Conservation (phyloP, 192 early-diverging fungal genomes). For the Chytriomyces sp. region DNA sequence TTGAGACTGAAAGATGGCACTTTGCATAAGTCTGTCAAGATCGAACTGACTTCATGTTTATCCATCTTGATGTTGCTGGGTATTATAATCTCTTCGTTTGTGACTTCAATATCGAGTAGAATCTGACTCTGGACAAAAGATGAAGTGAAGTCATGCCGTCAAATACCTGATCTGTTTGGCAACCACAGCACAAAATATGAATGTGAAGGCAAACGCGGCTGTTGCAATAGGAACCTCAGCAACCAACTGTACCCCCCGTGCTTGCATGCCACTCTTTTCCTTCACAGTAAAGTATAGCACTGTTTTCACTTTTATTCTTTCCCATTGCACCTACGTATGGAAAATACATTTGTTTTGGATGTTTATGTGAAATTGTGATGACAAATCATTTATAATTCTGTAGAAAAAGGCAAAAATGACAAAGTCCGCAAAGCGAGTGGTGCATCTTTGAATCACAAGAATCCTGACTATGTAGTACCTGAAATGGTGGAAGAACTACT, state of each 20-base stretch:
- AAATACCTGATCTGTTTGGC: slow-evolving; percentile 70
- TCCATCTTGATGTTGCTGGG: slow-evolving; percentile 73
- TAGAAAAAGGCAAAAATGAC: slow-evolving; percentile 58
- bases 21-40: slow-evolving; percentile 3
- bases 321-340: too few relatives aligned
- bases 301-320: too few relatives aligned
- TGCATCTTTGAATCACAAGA: too few relatives aligned
- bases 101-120: neutral
- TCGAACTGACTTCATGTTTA: slow-evolving; percentile 81
- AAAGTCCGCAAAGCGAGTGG: too few relatives aligned
- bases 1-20: slow-evolving; percentile 35
- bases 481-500: too few relatives aligned
- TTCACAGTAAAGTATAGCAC: too few relatives aligned
- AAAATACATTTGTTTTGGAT: slow-evolving; percentile 4
- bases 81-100: neutral
- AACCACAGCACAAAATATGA: slow-evolving; percentile 56
- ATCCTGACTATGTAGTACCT: too few relatives aligned
- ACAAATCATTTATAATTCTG: slow-evolving; percentile 7
- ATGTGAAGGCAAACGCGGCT: slow-evolving; percentile 78
- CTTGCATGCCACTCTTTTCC: too few relatives aligned
- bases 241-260: slow-evolving; percentile 59
- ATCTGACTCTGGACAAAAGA: neutral
- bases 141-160: slow-evolving; percentile 34
- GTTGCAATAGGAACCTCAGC: slow-evolving; percentile 77
- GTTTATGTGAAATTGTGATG: neutral